Evolutionary conservation across 2,329 filamentous ascomycete genomes (phyloP), one percentile per base, ranked within the genome.

Genomic region (Phialophora chinensis): DNA sequence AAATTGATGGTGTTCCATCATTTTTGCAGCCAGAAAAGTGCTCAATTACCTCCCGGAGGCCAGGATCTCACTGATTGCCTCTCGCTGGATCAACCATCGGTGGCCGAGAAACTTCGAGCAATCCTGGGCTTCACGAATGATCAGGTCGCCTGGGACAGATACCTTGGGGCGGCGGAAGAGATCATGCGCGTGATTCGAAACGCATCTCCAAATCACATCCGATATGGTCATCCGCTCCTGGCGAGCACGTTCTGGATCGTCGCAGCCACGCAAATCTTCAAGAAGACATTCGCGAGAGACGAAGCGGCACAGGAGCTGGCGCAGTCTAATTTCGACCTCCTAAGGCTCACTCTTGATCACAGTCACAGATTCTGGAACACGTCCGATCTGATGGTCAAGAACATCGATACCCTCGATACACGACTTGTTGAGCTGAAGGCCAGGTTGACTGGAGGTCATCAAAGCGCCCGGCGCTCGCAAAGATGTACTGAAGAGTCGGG

Each of bases 161-260:
- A 63, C 27, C 53, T 63, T 10, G 50, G 12, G 29, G 60, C 60
- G 7, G 60, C 52, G 1, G 60, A 57, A 25, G 53, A 56, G 29
- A 57, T 63, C 20, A 49, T 63, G 38, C 60, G 53, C 7, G 60
- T 63, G 14, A n/a, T 63, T 7, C 60, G 52, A 14, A 55, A 63
- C n/a, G 35, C 52, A 2, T 55, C 52, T 8, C 52, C 50, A 5
- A 50, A 57, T 23, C 60, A 63, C 25, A 49, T 63, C 7, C 35
- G 52, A 50, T 63, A 63, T n/a, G 52, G 50, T 49, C 50, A 63
- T 63, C 60, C 60, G 7, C 53, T 56, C n/a, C 42, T 56, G 4
- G 60, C 60, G 12, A 56, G 52, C 11, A 63, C 60, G 8, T 49
- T 63, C 20, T 63, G 60, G 60, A 63, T 63, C 20, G 52, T 25